Evolutionary conservation across 164 flowering plant genomes (phyloP), one percentile per base, ranked within the genome.

Genomic region (Liquidambar formosana): DNA sequence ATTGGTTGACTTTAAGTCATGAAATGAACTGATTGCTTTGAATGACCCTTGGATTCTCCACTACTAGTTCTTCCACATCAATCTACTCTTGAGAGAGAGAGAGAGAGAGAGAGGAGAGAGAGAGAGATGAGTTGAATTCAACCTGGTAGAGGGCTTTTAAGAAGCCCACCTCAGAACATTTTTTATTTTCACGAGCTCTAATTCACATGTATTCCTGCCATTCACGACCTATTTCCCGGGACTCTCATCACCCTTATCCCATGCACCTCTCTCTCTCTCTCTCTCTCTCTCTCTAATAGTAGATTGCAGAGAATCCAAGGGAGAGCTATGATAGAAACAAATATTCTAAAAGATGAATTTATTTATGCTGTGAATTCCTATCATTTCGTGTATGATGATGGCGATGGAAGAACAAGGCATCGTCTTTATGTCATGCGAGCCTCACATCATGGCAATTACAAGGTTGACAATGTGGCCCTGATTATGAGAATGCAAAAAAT

Each of bases 171-270:
- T 85, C 87, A 77, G 59, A 63, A 71, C 76, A 83, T 77, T 84
- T 79, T 71, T 45, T 63, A 73, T 22, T 49, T 74, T 83, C 88
- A 87, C 88, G 91, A 78, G 88, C 78, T 61, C 38, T 21, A 58
- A 65, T 76, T 85, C 87, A 84, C 86, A 81, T 81, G 86, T 80
- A 76, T 28, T 75, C 65, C 80, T 81, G 73, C 62, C 81, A 72
- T 62, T 67, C 76, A 11, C 77, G 38, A 56, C 87, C 72, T 83
- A 83, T 77, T 78, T 77, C 86, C 71, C 79, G 81, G 43, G 81
- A 63, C 76, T 70, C 70, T 67, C 76, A 43, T 78, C 82, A 75
- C 68, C 77, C 81, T 79, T 80, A 44, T 83, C 84, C 81, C 84
- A 80, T 82, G 80, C 71, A 10, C 28, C 3, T 43, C 41, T 27